Percentiles rank a stretch among this genome's conserved stretches.
These are phyloP conservation scores for Globisporangium cystogenes DNA, from an alignment of 352 stramenopile genomes.

Conservation along the genomic window DNA sequence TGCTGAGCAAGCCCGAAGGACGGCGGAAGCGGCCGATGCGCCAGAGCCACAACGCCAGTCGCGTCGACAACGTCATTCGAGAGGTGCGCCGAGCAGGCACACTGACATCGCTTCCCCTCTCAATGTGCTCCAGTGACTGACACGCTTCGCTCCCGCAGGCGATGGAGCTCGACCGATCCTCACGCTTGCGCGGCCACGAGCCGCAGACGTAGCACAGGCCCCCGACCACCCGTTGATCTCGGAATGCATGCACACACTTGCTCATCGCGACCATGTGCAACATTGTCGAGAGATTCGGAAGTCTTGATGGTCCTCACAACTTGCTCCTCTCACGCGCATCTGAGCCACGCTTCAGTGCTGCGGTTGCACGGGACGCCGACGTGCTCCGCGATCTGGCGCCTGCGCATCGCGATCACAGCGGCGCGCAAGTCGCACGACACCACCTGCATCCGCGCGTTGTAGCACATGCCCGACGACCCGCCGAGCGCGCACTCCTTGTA, in stretches of 20 bases:
- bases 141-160: conserved; percentile 20
- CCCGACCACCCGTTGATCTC: conserved; percentile 3
- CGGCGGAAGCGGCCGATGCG: conserved; percentile 47
- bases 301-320: too few species aligned
- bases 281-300: too few species aligned
- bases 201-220: conserved; percentile 5
- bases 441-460: conserved; percentile 22
- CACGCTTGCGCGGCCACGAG: conserved; percentile 29
- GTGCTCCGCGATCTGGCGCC: conserved; percentile 2
- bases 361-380: conserved; percentile 21
- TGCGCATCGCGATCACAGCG: conserved; percentile 6
- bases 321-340: conserved; percentile 8
- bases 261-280: too few species aligned
- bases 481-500: conserved; percentile 25
- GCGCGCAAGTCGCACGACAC: conserved; percentile 20
- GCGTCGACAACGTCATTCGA: conserved; percentile 61
- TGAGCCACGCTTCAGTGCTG: conserved; percentile 25
- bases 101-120: not conserved
- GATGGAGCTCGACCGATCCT: conserved; percentile 65
- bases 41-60: conserved; percentile 33
- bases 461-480: conserved; percentile 24
- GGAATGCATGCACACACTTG: too few species aligned
- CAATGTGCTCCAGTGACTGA: not conserved
- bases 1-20: conserved; percentile 65
- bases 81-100: conserved; percentile 36